A percentile compares a stretch with the other conserved stretches of the same genome.
Evolutionary conservation across 345 rosid genomes (phyloP).

Genomic region (Eucalyptus grandis): DNA sequence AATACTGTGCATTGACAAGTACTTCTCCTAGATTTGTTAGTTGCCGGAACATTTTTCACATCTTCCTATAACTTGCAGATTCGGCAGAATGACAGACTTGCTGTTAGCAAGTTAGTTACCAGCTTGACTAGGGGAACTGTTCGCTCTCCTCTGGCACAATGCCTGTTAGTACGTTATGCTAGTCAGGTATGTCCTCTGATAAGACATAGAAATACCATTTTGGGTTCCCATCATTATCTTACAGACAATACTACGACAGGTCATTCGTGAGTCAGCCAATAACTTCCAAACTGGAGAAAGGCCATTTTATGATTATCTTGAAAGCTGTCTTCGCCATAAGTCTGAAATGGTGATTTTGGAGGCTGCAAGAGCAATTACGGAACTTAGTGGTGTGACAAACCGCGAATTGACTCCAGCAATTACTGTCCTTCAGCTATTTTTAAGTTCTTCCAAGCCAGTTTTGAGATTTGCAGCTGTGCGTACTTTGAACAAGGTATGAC

Average conservation of each 20-base stretch:
- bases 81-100: slow-evolving; percentile 85
- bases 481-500: slow-evolving; percentile 79
- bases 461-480: slow-evolving; percentile 98
- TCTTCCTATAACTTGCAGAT: slow-evolving; percentile 36
- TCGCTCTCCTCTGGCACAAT: slow-evolving; percentile 95
- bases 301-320: slow-evolving; percentile 93
- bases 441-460: slow-evolving; percentile 96
- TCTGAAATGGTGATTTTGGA: slow-evolving; percentile 98
- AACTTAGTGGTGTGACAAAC: slow-evolving; percentile 87
- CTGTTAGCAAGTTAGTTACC: slow-evolving; percentile 84
- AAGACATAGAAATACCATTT: not conserved
- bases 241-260: slow-evolving; percentile 19
- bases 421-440: slow-evolving; percentile 93
- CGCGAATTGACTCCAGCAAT: slow-evolving; percentile 96
- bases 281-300: slow-evolving; percentile 79
- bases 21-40: not conserved
- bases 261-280: slow-evolving; percentile 71
- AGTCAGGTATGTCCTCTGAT: slow-evolving; percentile 48
- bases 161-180: slow-evolving; percentile 85
- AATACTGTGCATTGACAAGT: not conserved
- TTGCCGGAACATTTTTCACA: not conserved
- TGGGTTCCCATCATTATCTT: not conserved
- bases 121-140: slow-evolving; percentile 93
- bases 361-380: slow-evolving; percentile 99
- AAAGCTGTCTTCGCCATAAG: slow-evolving; percentile 93